Percentiles rank a stretch among this genome's conserved stretches.
These are phyloP conservation scores for Collybia sp. DNA, from an alignment of 768 basidiomycete species.

Conservation along the genomic window DNA sequence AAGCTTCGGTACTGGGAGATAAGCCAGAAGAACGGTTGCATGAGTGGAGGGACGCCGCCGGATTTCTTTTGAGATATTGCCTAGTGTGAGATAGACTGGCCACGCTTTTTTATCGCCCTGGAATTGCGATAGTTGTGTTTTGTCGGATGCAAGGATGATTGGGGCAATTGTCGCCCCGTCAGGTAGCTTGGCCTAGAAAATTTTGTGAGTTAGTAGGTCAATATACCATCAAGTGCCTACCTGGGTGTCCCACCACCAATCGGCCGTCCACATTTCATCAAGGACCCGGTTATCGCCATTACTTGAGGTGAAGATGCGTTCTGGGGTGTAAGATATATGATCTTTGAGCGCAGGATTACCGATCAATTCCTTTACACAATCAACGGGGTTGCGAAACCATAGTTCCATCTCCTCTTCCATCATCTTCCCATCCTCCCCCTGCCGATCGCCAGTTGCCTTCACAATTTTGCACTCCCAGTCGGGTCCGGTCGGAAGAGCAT, in stretches of 20 bases:
- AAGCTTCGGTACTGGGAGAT: slow-evolving; percentile 27
- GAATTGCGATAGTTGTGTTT: slow-evolving; percentile 22
- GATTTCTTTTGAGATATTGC: slow-evolving; percentile 25
- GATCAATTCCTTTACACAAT: slow-evolving; percentile 19
- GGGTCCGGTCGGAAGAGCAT: slow-evolving; percentile 7
- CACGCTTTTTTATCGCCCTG: slow-evolving; percentile 28
- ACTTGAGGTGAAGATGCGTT: slow-evolving; percentile 16
- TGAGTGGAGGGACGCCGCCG: slow-evolving; percentile 18
- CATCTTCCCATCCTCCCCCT: slow-evolving; percentile 2
- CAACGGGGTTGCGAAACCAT: slow-evolving; percentile 16
- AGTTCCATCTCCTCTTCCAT: slow-evolving; percentile 15
- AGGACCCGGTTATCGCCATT: slow-evolving; percentile 9
- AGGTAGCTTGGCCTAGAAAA: slow-evolving; percentile 1
- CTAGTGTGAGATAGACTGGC: slow-evolving; percentile 40
- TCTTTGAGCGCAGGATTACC: slow-evolving; percentile 23
- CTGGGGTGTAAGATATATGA: slow-evolving; percentile 17
- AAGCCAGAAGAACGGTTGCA: slow-evolving; percentile 26
- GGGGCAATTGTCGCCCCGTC: slow-evolving; percentile 17
- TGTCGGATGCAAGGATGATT: slow-evolving; percentile 32
- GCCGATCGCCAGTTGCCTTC: slow-evolving; percentile 4
- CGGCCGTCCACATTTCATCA: slow-evolving; percentile 17
- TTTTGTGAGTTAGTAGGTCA: background rate
- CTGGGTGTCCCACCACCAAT: slow-evolving; percentile 30
- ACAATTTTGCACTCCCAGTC: slow-evolving; percentile 11
- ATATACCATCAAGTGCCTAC: slow-evolving; percentile 5